Evolutionary conservation across 2,329 filamentous ascomycete species (phyloP), one percentile per base, ranked within the genome.

Genomic region (Talaromyces piceae): DNA sequence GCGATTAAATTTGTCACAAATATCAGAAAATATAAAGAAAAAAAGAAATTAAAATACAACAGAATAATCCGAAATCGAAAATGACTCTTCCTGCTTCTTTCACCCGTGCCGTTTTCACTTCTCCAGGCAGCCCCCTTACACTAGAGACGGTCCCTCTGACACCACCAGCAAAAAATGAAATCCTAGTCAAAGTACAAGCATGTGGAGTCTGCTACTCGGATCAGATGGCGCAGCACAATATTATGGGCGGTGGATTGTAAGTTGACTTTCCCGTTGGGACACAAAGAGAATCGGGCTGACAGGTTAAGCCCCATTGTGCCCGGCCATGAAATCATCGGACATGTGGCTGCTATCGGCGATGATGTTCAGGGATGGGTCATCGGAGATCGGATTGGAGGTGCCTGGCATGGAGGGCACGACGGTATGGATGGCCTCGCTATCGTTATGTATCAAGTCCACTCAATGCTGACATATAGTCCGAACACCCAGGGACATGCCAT

Each of bases 151-250:
- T 84, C 3, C 72, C 77, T 16, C 73, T 89, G 37, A 73, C 77
- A 53, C 63, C 72, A 28, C 84, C 84, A 1, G 68, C 74, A 5
- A 63, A 73, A 0, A 76, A 78, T 16, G 74, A 88, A 59, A 70
- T 90, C 2, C 77, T 90, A 23, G 76, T 88, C 65, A 88, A 88
- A 64, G 78, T 88, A 2, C 71, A 82, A 7, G 86, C 86, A 5
- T 87, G 82, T 58, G 86, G 86, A 41, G 78, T 91, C 45, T 90
- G 86, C 66, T 83, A 82, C 64, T 79, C 77, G 0, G 86, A 89
- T 59, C 54, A 68, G 18, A 67, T 65, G 49, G 66, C 78, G 1
- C 71, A 75, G 46, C 44, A 61, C 2, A 80, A 81, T 22, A 59
- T 67, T 4, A 69, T 84, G 41, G 80, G 79, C 9, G 74, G 79